These are phyloP conservation scores for Chlorella ohadii DNA, from an alignment of 139 green algal species.

Conservation along the genomic window DNA sequence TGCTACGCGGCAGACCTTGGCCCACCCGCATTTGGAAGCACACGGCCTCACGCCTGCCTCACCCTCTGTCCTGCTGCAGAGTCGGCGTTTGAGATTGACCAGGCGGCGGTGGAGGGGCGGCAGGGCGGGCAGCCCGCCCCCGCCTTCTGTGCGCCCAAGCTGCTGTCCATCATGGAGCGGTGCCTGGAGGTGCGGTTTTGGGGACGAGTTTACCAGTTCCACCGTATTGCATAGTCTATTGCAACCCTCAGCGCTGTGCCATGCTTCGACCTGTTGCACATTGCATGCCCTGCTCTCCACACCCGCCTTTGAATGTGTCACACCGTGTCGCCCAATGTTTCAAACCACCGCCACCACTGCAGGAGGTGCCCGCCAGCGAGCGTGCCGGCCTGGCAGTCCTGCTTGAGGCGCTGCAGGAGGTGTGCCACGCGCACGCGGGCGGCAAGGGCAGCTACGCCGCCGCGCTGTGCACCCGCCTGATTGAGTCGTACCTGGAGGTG, in stretches of 20 bases:
- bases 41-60: too few relatives aligned
- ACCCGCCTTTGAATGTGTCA: too few relatives aligned
- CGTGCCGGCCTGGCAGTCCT: constrained; percentile 43
- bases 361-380: constrained; percentile 48
- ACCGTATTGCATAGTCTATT: too few relatives aligned
- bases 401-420: constrained; percentile 72
- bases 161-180: constrained; percentile 13
- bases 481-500: constrained; percentile 82
- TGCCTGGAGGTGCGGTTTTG: constrained; percentile 1
- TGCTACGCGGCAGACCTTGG: too few relatives aligned
- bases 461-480: constrained; percentile 65
- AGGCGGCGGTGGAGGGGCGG: background rate
- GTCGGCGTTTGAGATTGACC: constrained; percentile 12
- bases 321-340: too few relatives aligned
- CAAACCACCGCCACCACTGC: too few relatives aligned
- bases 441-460: constrained; percentile 71
- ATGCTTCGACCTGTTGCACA: too few relatives aligned
- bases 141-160: constrained; percentile 6
- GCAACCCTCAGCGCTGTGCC: too few relatives aligned
- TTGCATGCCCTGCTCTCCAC: too few relatives aligned
- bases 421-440: constrained; percentile 68
- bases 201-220: too few relatives aligned
- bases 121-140: background rate
- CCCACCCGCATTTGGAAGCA: too few relatives aligned
- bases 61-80: background rate